A percentile compares a stretch with the other conserved stretches of the same genome.
phyloP scores from a whole-genome alignment of 768 basidiomycete species.

The Plicaturopsis crispa region DNA sequence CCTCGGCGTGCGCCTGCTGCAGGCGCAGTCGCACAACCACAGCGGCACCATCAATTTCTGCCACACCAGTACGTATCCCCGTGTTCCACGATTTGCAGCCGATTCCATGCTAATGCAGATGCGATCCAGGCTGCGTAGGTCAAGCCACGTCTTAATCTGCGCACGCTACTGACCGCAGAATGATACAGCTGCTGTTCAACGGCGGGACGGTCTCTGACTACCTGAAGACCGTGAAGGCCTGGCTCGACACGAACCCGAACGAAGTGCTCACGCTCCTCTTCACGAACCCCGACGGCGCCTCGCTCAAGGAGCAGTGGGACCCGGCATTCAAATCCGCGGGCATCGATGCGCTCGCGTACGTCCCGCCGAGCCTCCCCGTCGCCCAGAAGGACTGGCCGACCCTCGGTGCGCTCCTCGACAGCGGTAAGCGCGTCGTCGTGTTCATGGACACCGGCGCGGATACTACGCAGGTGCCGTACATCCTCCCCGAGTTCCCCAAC shows the following conservation, averaged over 20 bases:
- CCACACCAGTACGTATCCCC: slow-evolving; percentile 44
- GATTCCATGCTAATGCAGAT: slow-evolving; percentile 2
- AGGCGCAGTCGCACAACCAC: slow-evolving; percentile 39
- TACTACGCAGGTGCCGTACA: slow-evolving; percentile 31
- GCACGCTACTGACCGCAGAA: slow-evolving; percentile 1
- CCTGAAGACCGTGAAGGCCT: slow-evolving; percentile 44
- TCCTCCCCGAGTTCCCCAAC: slow-evolving; percentile 52
- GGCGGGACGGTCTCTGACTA: slow-evolving; percentile 44
- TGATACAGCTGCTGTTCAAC: slow-evolving; percentile 44
- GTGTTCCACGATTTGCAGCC: background rate
- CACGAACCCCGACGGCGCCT: slow-evolving; percentile 55
- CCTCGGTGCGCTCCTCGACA: slow-evolving; percentile 52
- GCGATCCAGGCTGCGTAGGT: slow-evolving; percentile 27
- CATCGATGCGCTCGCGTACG: slow-evolving; percentile 31
- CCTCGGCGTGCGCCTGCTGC: slow-evolving; percentile 48
- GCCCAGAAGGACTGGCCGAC: slow-evolving; percentile 52
- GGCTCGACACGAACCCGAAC: slow-evolving; percentile 52
- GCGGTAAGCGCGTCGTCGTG: slow-evolving; percentile 49
- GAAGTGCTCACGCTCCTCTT: slow-evolving; percentile 62
- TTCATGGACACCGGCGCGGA: slow-evolving; percentile 50
- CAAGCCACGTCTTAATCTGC: too few species aligned
- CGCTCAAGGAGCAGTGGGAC: slow-evolving; percentile 40
- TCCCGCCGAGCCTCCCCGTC: slow-evolving; percentile 39
- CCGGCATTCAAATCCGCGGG: slow-evolving; percentile 46
- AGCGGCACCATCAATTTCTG: slow-evolving; percentile 53